Evolutionary conservation across 306 rosid species (phyloP).

Genomic region (Alnus rubra): DNA sequence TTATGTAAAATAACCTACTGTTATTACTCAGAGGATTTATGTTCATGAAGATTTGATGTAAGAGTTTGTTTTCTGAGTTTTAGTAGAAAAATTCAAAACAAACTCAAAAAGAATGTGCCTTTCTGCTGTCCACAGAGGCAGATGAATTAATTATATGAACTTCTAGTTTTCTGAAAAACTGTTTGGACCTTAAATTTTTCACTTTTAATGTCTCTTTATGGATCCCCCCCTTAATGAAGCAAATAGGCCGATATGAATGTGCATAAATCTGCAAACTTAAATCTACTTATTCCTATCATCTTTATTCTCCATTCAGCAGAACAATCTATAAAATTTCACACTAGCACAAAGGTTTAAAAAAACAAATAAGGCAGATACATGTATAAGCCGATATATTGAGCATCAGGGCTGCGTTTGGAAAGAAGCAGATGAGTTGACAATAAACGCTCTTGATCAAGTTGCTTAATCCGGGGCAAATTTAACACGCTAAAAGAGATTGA

Average conservation of each 20-base stretch:
- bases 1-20: slow-evolving; percentile 7
- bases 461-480: slow-evolving; percentile 5
- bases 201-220: neutral
- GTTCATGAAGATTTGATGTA: slow-evolving; percentile 26
- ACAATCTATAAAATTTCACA: neutral
- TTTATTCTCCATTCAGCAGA: slow-evolving; percentile 8
- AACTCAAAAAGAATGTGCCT: slow-evolving; percentile 14
- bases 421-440: slow-evolving; percentile 4
- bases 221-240: neutral
- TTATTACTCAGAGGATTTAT: slow-evolving; percentile 39
- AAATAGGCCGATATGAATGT: neutral
- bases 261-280: slow-evolving; percentile 7
- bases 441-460: slow-evolving; percentile 4
- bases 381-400: slow-evolving; percentile 7
- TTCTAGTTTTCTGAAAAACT: slow-evolving; percentile 8
- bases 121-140: slow-evolving; percentile 12
- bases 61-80: slow-evolving; percentile 17
- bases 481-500: slow-evolving; percentile 5
- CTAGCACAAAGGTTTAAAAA: neutral
- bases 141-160: slow-evolving; percentile 25
- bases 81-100: slow-evolving; percentile 16
- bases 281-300: neutral
- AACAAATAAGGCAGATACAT: neutral
- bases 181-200: slow-evolving; percentile 3
- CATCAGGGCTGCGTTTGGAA: neutral